Percentiles rank a stretch among this genome's conserved stretches.
Evolutionary conservation across 345 rosid genomes (phyloP).

Genomic region (Salix udensis): DNA sequence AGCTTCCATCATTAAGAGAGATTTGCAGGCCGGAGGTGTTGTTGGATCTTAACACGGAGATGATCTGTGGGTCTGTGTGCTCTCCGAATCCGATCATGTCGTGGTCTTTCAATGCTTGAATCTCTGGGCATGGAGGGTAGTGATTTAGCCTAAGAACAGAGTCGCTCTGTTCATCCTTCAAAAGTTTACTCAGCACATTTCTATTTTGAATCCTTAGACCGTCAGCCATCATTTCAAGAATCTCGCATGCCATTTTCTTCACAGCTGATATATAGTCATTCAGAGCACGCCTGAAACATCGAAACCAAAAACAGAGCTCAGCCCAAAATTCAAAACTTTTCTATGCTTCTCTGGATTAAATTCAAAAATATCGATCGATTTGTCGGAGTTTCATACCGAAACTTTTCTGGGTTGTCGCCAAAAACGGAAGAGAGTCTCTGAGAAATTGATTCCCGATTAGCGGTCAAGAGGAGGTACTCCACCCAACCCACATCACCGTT

Average conservation of each 20-base stretch:
- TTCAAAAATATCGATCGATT: background rate
- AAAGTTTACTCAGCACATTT: conserved; percentile 27
- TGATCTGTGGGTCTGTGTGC: conserved; percentile 66
- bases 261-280: conserved; percentile 21
- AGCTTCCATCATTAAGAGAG: conserved; percentile 42
- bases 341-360: background rate
- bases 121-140: conserved; percentile 48
- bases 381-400: conserved; percentile 25
- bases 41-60: conserved; percentile 55
- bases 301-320: background rate
- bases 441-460: conserved; percentile 18
- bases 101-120: conserved; percentile 33
- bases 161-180: conserved; percentile 39
- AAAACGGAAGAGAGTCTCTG: conserved; percentile 13
- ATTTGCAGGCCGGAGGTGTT: conserved; percentile 57
- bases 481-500: conserved; percentile 58
- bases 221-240: conserved; percentile 27
- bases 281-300: conserved; percentile 14
- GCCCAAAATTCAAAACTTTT: background rate
- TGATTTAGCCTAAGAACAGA: conserved; percentile 52
- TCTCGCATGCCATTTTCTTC: conserved; percentile 16
- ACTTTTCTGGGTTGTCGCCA: conserved; percentile 20
- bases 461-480: conserved; percentile 43
- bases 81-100: conserved; percentile 57
- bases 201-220: conserved; percentile 31